Percentiles rank a stretch among this genome's conserved stretches.
These are phyloP conservation scores for Ophiostoma perfectum DNA, from an alignment of 2,329 filamentous ascomycete genomes.

Conservation along the genomic window DNA sequence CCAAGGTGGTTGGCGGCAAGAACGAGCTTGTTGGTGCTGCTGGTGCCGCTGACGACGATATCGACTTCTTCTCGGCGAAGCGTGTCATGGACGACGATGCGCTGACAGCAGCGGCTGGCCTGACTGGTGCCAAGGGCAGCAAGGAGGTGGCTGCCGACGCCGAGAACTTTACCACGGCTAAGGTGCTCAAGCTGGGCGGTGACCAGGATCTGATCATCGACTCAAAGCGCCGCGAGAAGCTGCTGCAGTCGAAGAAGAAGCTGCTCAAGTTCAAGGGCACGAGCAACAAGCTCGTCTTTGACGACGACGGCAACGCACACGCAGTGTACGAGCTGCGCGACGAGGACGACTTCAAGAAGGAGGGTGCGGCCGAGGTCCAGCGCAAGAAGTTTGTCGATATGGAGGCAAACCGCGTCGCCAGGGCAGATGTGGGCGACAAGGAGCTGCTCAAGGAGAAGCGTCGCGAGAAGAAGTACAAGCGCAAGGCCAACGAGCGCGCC, in stretches of 20 bases:
- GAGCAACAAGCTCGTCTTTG: slow-evolving; percentile 79
- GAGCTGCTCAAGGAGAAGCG: slow-evolving; percentile 70
- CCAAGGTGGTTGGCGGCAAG: slow-evolving; percentile 12
- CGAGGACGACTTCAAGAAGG: slow-evolving; percentile 71
- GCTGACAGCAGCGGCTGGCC: slow-evolving; percentile 48
- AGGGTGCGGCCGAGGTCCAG: slow-evolving; percentile 71
- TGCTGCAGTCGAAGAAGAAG: slow-evolving; percentile 93
- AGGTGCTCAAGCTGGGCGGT: slow-evolving; percentile 61
- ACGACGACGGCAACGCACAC: slow-evolving; percentile 83
- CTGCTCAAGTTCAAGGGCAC: slow-evolving; percentile 84
- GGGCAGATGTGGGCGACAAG: slow-evolving; percentile 80
- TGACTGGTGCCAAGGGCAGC: slow-evolving; percentile 28
- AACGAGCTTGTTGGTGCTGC: slow-evolving; percentile 8
- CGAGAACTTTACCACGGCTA: slow-evolving; percentile 41
- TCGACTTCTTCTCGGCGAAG: slow-evolving; percentile 82
- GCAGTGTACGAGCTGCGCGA: slow-evolving; percentile 82
- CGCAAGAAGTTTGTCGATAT: slow-evolving; percentile 70
- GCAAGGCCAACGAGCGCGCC: slow-evolving; percentile 58
- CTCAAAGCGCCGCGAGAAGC: slow-evolving; percentile 90
- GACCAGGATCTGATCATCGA: slow-evolving; percentile 72
- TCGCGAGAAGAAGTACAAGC: slow-evolving; percentile 68
- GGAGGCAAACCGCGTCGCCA: slow-evolving; percentile 64
- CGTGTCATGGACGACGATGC: slow-evolving; percentile 72
- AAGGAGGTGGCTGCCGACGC: slow-evolving; percentile 32
- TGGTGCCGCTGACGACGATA: slow-evolving; percentile 33